phyloP scores from a whole-genome alignment of 2,329 filamentous ascomycete species.

The Thelonectria olida region DNA sequence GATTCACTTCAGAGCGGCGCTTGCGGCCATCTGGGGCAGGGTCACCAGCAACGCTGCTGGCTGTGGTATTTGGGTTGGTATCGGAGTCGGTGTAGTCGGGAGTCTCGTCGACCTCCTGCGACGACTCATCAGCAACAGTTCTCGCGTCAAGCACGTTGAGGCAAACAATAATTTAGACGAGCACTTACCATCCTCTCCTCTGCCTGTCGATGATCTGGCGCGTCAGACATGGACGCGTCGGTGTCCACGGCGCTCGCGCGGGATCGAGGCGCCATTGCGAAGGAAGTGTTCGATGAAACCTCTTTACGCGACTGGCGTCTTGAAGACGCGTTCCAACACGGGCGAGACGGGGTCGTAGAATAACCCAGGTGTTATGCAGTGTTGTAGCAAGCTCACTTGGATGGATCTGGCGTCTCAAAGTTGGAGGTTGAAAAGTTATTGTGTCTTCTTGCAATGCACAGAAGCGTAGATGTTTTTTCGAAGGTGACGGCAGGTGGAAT shows the following conservation, averaged over 20 bases:
- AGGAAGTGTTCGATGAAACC: slow-evolving; percentile 43
- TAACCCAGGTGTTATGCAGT: slow-evolving; percentile 11
- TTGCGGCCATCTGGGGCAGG: slow-evolving; percentile 78
- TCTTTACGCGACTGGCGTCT: slow-evolving; percentile 62
- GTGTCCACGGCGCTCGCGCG: slow-evolving; percentile 63
- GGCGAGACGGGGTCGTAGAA: slow-evolving; percentile 10
- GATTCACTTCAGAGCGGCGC: slow-evolving; percentile 85
- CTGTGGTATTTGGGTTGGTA: slow-evolving; percentile 74
- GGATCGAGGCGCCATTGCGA: slow-evolving; percentile 64
- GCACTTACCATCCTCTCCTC: slow-evolving; percentile 63
- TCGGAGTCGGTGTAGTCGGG: slow-evolving; percentile 74
- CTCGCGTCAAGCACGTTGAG: neutral
- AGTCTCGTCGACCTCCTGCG: slow-evolving; percentile 70
- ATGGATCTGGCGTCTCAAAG: slow-evolving; percentile 8
- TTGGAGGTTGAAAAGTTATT: slow-evolving; percentile 19
- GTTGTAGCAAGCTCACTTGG: neutral
- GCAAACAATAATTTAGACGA: neutral
- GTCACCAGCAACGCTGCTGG: slow-evolving; percentile 88
- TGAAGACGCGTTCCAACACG: slow-evolving; percentile 56
- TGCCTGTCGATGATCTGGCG: slow-evolving; percentile 55
- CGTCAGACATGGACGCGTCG: slow-evolving; percentile 72
- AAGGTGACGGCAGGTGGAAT: slow-evolving; percentile 44
- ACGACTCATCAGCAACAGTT: slow-evolving; percentile 22
- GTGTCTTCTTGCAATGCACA: slow-evolving; percentile 22
- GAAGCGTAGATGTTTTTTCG: slow-evolving; percentile 46